Conservation (phyloP, 768 basidiomycete genomes). For the Boletus insuetus region DNA sequence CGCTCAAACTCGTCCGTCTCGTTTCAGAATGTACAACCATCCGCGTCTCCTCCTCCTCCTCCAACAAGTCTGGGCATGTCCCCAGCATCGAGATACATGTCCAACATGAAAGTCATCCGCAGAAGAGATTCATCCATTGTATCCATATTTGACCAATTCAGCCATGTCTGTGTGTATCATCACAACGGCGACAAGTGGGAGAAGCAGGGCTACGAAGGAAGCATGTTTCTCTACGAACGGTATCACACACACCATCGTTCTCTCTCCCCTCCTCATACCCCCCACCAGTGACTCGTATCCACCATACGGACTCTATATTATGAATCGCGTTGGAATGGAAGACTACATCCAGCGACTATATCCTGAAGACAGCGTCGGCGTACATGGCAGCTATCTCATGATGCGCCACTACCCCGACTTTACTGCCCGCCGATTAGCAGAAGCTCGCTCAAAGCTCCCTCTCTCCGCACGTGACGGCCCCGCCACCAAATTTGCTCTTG, state of each 20-base stretch:
- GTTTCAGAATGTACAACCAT: conserved; percentile 7
- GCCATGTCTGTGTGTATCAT: conserved; percentile 81
- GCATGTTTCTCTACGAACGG: conserved; percentile 88
- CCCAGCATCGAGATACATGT: conserved; percentile 60
- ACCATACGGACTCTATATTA: conserved; percentile 80
- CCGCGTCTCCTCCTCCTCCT: background rate
- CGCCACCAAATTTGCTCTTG: conserved; percentile 47
- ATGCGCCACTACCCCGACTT: conserved; percentile 72
- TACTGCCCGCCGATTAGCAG: conserved; percentile 47
- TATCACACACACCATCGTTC: conserved; percentile 19
- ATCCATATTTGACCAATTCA: conserved; percentile 84
- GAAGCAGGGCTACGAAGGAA: conserved; percentile 83
- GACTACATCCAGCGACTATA: conserved; percentile 74
- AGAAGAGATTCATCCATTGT: conserved; percentile 76
- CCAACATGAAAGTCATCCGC: conserved; percentile 78
- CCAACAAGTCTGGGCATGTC: conserved; percentile 48
- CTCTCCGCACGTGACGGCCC: conserved; percentile 28
- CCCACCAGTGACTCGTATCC: conserved; percentile 64
- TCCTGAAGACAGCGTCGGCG: conserved; percentile 71
- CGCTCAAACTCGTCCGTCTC: conserved; percentile 29
- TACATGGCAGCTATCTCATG: conserved; percentile 65
- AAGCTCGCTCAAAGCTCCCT: conserved; percentile 28
- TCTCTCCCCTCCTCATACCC: conserved; percentile 4
- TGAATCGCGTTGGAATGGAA: conserved; percentile 77
- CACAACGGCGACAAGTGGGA: conserved; percentile 75